Evolutionary conservation across 306 rosid genomes (phyloP), one percentile per base, ranked within the genome.

Genomic region (Prunus padus): DNA sequence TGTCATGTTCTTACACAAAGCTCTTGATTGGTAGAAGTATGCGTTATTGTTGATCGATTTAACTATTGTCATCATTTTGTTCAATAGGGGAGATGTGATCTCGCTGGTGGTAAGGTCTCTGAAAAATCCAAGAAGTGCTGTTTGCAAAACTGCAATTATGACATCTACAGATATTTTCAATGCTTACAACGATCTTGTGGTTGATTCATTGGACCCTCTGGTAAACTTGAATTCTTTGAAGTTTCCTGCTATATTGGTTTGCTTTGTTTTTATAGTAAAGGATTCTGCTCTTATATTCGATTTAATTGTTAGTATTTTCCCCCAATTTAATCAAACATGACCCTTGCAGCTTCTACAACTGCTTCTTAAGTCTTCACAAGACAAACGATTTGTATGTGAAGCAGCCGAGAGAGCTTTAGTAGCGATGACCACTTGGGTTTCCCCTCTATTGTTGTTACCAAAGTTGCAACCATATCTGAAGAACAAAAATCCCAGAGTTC

Each of bases 301-400:
- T 68, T 37, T 50, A 37, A 40, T 76, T 65, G 55, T 64, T 64
- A 67, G 67, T 37, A 3, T 46, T 74, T 69, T 52, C 67, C 67
- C 77, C 69, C 60, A 44, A 45, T 83, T 76, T 76, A 81, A 42
- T 79, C 44, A 33, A 62, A 23, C 70, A n/a, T 77, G 68, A 66
- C 80, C 77, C 75, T 14, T 78, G 86, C 93, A 96, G 99, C 86
- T 96, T 51, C 76, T 89, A 61, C 99, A 96, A 86, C 96, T 96
- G 85, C 98, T 96, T 84, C 99, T 96, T 71, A 96, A 96, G 85
- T 82, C 99, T 79, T 96, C 98, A 9, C 97, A 92, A 88, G 99
- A 96, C 88, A 96, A 92, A 82, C 89, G 98, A 74, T 96, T 96
- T 82, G 98, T 96, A 18, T 96, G 99, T 18, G 99, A 96, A 75